Conservation (phyloP, 495 filamentous ascomycete genomes). For the Aspergillus biplanus region DNA sequence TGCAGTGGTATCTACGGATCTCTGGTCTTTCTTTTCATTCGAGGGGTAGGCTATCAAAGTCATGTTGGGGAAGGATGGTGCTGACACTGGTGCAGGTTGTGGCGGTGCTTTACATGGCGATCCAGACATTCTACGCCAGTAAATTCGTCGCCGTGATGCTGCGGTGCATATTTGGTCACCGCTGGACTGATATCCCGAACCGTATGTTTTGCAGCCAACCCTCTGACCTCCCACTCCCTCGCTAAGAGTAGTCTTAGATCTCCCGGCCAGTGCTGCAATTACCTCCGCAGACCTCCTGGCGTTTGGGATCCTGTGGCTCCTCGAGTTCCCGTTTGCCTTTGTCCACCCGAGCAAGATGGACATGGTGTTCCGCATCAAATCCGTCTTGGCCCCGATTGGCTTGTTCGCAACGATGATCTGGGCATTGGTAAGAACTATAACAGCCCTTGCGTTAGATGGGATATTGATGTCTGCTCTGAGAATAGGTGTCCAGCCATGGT, state of each 20-base stretch:
- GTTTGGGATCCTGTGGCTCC: conserved; percentile 9
- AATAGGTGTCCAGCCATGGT: conserved; percentile 1
- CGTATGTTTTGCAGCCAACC: neutral
- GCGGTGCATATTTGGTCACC: conserved; percentile 5
- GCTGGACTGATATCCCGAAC: conserved; percentile 9
- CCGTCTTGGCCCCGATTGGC: conserved; percentile 3
- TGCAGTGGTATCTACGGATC: conserved; percentile 9
- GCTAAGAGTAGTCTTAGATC: neutral
- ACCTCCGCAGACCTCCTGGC: conserved; percentile 6
- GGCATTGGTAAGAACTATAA: neutral
- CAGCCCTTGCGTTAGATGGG: neutral
- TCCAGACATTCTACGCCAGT: conserved; percentile 11
- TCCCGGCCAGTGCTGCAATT: conserved; percentile 7
- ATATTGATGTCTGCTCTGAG: neutral
- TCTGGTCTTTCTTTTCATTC: conserved; percentile 12
- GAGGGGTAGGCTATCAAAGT: neutral
- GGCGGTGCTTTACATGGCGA: conserved; percentile 6
- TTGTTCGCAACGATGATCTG: conserved; percentile 12
- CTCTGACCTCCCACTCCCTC: neutral
- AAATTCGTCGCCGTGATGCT: conserved; percentile 11
- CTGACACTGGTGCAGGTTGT: conserved; percentile 2
- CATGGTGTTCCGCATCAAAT: conserved; percentile 9
- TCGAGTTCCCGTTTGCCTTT: conserved; percentile 10
- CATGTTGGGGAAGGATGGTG: neutral
- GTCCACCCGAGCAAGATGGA: conserved; percentile 14